Base-by-base conservation (phyloP, 2,329 filamentous ascomycete genomes). In the Hypoxylon sp. region DNA sequence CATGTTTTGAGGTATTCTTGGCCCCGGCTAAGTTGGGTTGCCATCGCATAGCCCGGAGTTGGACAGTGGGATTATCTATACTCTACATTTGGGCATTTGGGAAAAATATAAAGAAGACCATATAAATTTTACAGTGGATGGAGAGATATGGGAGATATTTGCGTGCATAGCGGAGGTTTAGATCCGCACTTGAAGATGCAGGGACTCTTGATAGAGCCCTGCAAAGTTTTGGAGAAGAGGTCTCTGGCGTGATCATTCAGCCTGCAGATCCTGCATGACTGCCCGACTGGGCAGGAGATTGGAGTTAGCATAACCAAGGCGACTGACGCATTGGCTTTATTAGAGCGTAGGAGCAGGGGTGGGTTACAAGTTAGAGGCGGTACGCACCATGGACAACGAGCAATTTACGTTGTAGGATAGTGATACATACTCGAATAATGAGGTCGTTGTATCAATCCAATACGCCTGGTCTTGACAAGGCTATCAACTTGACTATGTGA, bases 231-330 rank as follows among this genome's bases (percentile, higher is more conserved):
- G 22, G 36, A 12, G 22, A 36, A 32, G 28, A 38, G 30, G 22
- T 22, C 2, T 44, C 16, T 52, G 36, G 53, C 45, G 38, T 51
- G 45, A 60, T 56, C 61, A 38, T 40, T 59, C 45, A 57, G 53
- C 45, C 57, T 64, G 64, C 64, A 61, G 63, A 22, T 45, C 33
- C 54, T 64, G 67, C 67, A 65, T 67, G 38, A 52, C 38, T 69
- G 64, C 67, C 67, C 54, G 55, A 67, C 61, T 44, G 26, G 61
- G 60, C 30, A 54, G 56, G 33, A 51, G 50, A 56, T 38, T 46
- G 53, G 46, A 52, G 48, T 33, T 44, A 16, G 16, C 26, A 49
- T 28, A 51, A 24, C 18, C 28, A 48, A 52, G 38, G 24, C 16
- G 49, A 40, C 4, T 9, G 28, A 44, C 2, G 45, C 24, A 26